Percentiles rank a stretch among this genome's conserved stretches.
phyloP scores from a whole-genome alignment of 2,329 filamentous ascomycete species.

The Fusarium vanettenii region DNA sequence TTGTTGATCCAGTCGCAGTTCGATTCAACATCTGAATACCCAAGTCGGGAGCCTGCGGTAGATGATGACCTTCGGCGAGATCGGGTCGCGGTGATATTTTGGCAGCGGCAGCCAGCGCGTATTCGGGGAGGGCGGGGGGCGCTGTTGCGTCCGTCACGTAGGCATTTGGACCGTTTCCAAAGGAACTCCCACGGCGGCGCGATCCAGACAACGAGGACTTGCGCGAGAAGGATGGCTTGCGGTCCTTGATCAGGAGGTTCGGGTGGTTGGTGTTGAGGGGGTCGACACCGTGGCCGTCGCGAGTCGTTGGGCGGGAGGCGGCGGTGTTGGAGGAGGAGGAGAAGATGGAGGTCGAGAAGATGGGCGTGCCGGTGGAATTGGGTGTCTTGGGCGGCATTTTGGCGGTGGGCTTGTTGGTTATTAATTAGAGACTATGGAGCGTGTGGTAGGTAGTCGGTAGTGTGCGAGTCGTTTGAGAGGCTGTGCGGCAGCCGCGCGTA shows the following conservation, averaged over 20 bases:
- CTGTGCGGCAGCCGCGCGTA: conserved; percentile 10
- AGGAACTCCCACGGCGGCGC: conserved; percentile 54
- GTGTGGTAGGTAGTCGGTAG: conserved; percentile 56
- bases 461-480: background rate
- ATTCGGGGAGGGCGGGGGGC: conserved; percentile 66
- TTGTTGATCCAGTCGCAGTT: conserved; percentile 51
- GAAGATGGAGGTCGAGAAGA: conserved; percentile 52
- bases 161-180: conserved; percentile 51
- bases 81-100: conserved; percentile 51
- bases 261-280: conserved; percentile 37
- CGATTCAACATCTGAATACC: conserved; percentile 59
- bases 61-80: conserved; percentile 19
- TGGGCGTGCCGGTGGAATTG: conserved; percentile 45
- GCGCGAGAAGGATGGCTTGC: conserved; percentile 65
- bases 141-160: conserved; percentile 58
- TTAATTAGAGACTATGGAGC: background rate
- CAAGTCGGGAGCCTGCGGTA: conserved; percentile 48
- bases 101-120: conserved; percentile 62
- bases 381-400: conserved; percentile 43
- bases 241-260: conserved; percentile 56
- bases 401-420: background rate
- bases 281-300: conserved; percentile 50
- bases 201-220: conserved; percentile 65
- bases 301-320: conserved; percentile 50
- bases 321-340: conserved; percentile 44